Base-by-base conservation (phyloP, 352 stramenopile genomes). In the Lagenidium sp. region DNA sequence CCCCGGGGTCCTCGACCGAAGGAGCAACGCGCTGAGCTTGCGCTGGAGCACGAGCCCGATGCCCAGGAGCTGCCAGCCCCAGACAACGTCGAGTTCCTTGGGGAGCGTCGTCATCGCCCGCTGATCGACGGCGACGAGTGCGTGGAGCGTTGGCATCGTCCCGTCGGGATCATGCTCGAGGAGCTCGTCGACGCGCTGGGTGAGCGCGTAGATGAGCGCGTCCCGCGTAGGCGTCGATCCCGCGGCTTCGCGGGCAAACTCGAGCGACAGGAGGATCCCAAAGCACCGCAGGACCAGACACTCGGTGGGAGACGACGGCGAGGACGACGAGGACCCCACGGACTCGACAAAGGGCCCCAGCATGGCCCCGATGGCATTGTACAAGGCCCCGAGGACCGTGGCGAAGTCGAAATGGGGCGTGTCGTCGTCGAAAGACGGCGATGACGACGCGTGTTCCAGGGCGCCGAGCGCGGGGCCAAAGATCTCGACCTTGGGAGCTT, bases 211-310 rank as follows among this genome's bases (percentile, higher is more conserved):
- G 58, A 83, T 76, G n/a, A 42, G 41, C 22, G 30, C 23, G 31
- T 83, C 78, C 10, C 34, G 36, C 16, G 47, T 39, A 20, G 50
- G 24, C 0, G 58, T 67, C 6, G 42, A n/a, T n/a, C n/a, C 41
- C 45, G 59, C 67, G 7, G 53, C 46, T 41, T 83, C 64, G 10
- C 70, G 70, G 1, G 50, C 63, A 58, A 83, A 83, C 36, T 83
- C 70, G 1, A 83, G 42, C 21, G 50, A 36, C 11, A 37, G n/a
- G n/a, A 52, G 44, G 7, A 30, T 43, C 8, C 26, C 18, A 36
- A 52, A 52, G 36, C 36, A 44, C 1, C 23, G 12, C 8, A 52
- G 5, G 23, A 52, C 25, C 4, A 38, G 38, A 5, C 34, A 20
- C 2, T 38, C 16, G 25, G 36, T 8, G 11, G 43, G 36, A 1